phyloP scores from a whole-genome alignment of 192 early-diverging fungal species.

The Entomortierella chlamydospora region DNA sequence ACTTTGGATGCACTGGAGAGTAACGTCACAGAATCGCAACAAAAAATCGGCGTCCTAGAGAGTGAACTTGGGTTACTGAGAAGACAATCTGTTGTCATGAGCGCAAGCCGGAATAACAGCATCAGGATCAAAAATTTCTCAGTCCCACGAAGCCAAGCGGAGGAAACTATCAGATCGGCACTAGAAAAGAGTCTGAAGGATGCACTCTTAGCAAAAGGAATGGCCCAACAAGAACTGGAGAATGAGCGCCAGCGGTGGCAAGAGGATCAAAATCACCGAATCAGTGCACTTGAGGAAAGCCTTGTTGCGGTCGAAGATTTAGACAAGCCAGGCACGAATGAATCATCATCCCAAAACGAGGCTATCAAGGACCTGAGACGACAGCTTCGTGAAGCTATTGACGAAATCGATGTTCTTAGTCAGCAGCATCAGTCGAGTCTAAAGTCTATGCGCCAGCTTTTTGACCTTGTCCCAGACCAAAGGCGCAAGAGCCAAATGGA shows the following conservation, averaged over 20 bases:
- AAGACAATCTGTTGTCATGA: constrained; percentile 32
- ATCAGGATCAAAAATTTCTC: constrained; percentile 27
- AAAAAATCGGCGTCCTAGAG: constrained; percentile 44
- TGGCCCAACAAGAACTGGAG: constrained; percentile 41
- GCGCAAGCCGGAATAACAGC: constrained; percentile 40
- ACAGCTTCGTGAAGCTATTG: constrained; percentile 48
- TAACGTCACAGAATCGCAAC: constrained; percentile 26
- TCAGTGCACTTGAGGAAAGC: constrained; percentile 43
- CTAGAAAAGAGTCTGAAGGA: constrained; percentile 53
- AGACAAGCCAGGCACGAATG: neutral
- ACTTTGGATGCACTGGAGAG: constrained; percentile 49
- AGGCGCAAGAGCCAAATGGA: constrained; percentile 39
- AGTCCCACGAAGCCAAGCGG: neutral
- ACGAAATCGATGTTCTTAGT: constrained; percentile 34
- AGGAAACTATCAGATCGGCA: constrained; percentile 37
- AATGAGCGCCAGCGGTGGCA: constrained; percentile 50
- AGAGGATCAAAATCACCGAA: constrained; percentile 38
- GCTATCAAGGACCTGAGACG: constrained; percentile 2
- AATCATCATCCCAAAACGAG: neutral
- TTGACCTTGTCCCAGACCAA: constrained; percentile 34
- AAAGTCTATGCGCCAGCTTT: constrained; percentile 42
- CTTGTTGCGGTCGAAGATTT: constrained; percentile 38
- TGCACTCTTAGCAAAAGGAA: constrained; percentile 51
- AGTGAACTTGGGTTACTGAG: constrained; percentile 34
- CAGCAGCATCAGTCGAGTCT: constrained; percentile 41